phyloP scores from a whole-genome alignment of 441 rosid species.

The Kokia cookei region DNA sequence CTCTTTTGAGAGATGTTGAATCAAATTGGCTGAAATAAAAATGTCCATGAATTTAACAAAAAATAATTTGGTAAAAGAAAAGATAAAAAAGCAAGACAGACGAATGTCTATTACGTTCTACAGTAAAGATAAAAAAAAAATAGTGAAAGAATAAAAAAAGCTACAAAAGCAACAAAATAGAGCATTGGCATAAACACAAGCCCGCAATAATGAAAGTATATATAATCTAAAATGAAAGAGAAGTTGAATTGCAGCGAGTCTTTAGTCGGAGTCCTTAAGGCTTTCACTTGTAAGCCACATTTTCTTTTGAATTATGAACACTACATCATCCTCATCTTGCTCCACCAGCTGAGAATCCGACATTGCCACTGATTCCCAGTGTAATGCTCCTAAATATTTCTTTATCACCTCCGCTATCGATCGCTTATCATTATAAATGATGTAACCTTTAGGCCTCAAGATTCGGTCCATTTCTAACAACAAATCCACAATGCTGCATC shows the following conservation, averaged over 20 bases:
- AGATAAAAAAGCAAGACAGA: no score
- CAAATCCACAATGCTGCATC: conserved; percentile 76
- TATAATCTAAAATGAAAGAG: not conserved
- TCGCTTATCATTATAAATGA: conserved; percentile 70
- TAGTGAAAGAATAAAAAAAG: not conserved
- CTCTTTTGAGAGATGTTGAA: not conserved
- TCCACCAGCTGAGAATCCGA: conserved; percentile 44
- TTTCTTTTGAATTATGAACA: conserved; percentile 76
- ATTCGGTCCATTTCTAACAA: conserved; percentile 89
- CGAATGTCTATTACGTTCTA: not conserved
- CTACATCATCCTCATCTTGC: conserved; percentile 45
- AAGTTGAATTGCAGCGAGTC: not conserved
- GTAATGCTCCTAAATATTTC: conserved; percentile 68
- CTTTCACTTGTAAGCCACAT: conserved; percentile 86
- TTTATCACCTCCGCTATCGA: conserved; percentile 57
- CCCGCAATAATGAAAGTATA: not conserved
- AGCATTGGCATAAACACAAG: not conserved
- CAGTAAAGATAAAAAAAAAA: not conserved
- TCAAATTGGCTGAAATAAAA: not conserved
- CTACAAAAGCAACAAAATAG: not conserved
- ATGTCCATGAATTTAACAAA: not conserved
- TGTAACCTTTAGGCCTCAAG: conserved; percentile 82
- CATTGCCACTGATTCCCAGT: conserved; percentile 75
- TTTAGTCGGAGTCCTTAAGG: conserved; percentile 64
- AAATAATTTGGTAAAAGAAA: not conserved